Percentiles rank a stretch among this genome's conserved stretches.
phyloP scores from a whole-genome alignment of 345 rosid genomes.

The Hibiscus tridactylites region DNA sequence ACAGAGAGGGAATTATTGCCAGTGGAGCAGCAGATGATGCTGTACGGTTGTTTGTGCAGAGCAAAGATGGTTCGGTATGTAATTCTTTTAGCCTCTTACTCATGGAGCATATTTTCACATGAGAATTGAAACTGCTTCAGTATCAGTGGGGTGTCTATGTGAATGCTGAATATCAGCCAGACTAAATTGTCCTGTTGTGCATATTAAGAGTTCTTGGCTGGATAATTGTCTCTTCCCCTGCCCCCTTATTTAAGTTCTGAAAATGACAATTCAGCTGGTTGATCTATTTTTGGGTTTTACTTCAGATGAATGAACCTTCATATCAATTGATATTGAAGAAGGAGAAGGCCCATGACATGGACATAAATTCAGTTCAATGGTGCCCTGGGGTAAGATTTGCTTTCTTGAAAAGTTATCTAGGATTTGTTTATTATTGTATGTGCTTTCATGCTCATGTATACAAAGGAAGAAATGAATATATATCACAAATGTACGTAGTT shows the following conservation, averaged over 20 bases:
- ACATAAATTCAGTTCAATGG: constrained; percentile 81
- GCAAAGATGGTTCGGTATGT: constrained; percentile 53
- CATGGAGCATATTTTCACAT: too few species aligned
- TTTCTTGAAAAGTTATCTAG: background rate
- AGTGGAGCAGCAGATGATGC: constrained; percentile 97
- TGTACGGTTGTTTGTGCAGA: constrained; percentile 57
- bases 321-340: constrained; percentile 54
- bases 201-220: background rate
- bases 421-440: background rate
- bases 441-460: background rate
- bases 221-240: background rate
- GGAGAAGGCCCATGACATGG: constrained; percentile 92
- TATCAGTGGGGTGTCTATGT: background rate
- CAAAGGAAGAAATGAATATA: too few species aligned
- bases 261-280: constrained; percentile 1
- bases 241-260: background rate
- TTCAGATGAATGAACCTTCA: constrained; percentile 28
- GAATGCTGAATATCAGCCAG: background rate
- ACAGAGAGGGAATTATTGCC: constrained; percentile 74
- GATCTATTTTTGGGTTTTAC: constrained; percentile 4
- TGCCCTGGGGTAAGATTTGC: constrained; percentile 56
- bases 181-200: background rate
- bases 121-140: background rate
- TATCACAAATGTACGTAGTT: too few species aligned
- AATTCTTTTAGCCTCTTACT: background rate